A percentile compares a stretch with the other conserved stretches of the same genome.
These are phyloP conservation scores for Elymus sibiricus DNA, from an alignment of 176 grass and related monocot species.

Conservation along the genomic window DNA sequence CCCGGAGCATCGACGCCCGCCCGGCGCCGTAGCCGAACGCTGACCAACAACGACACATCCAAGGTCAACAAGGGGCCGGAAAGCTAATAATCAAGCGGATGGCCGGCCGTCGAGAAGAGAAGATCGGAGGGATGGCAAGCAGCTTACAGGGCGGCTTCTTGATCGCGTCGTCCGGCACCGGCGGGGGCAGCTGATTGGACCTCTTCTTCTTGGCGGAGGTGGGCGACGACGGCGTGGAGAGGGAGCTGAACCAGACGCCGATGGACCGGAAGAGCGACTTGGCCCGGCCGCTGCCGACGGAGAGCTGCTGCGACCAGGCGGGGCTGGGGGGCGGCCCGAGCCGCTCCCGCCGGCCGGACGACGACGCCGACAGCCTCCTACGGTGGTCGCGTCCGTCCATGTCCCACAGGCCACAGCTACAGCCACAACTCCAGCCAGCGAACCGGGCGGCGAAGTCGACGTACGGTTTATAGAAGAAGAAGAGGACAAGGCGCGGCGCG, in stretches of 20 bases:
- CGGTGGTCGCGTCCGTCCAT: conserved; percentile 38
- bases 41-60: not conserved
- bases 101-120: too few species aligned
- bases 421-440: not conserved
- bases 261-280: conserved; percentile 47
- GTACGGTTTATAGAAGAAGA: not conserved
- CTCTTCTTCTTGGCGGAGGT: not conserved
- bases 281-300: not conserved
- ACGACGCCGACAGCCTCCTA: conserved; percentile 14
- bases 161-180: not conserved
- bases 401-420: not conserved
- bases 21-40: not conserved
- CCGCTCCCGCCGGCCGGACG: not conserved
- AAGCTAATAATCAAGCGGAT: not conserved
- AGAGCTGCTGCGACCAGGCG: conserved; percentile 38
- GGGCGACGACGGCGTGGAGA: not conserved
- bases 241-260: conserved; percentile 47
- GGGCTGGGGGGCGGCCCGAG: conserved; percentile 15
- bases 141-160: conserved; percentile 50
- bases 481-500: not conserved
- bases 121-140: not conserved
- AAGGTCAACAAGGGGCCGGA: too few species aligned
- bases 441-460: not conserved
- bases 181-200: not conserved
- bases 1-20: conserved; percentile 8